These are phyloP conservation scores for Vitis rotundifolia DNA, from an alignment of 164 flowering plant species.

Conservation along the genomic window DNA sequence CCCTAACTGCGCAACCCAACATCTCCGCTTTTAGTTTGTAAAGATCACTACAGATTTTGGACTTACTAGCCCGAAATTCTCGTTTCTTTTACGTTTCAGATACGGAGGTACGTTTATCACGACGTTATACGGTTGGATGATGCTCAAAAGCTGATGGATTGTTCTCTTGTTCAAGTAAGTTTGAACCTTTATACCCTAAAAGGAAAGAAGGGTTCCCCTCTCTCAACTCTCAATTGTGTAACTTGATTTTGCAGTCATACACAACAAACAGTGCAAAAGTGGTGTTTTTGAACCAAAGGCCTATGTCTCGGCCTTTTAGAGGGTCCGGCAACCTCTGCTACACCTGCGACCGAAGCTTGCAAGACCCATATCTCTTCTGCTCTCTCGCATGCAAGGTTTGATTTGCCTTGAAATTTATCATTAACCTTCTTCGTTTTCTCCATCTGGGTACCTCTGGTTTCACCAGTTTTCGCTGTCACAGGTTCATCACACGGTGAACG, in stretches of 20 bases:
- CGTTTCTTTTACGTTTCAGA: conserved; percentile 4
- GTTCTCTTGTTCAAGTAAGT: conserved; percentile 28
- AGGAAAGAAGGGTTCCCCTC: too few relatives aligned
- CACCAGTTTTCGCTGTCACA: background rate
- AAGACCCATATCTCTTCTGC: conserved; percentile 26
- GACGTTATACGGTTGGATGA: conserved; percentile 24
- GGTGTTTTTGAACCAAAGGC: conserved; percentile 26
- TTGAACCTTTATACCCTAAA: background rate
- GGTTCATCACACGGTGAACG: conserved; percentile 5
- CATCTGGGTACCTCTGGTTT: conserved; percentile 5
- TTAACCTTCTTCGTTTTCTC: background rate
- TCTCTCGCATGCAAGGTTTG: conserved; percentile 33
- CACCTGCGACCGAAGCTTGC: conserved; percentile 24
- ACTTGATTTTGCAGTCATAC: conserved; percentile 18
- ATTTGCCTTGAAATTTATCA: background rate
- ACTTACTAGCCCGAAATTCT: background rate
- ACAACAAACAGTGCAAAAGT: conserved; percentile 33
- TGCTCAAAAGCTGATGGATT: conserved; percentile 22
- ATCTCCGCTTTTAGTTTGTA: too few relatives aligned
- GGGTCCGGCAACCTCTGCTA: conserved; percentile 22
- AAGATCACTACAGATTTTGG: too few relatives aligned
- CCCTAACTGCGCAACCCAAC: too few relatives aligned
- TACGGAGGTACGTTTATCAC: conserved; percentile 27
- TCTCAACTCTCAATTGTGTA: background rate
- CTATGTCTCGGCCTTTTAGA: conserved; percentile 16